A percentile compares a stretch with the other conserved stretches of the same genome.
Evolutionary conservation across 768 basidiomycete genomes (phyloP).

Genomic region (Scleroderma bovista): DNA sequence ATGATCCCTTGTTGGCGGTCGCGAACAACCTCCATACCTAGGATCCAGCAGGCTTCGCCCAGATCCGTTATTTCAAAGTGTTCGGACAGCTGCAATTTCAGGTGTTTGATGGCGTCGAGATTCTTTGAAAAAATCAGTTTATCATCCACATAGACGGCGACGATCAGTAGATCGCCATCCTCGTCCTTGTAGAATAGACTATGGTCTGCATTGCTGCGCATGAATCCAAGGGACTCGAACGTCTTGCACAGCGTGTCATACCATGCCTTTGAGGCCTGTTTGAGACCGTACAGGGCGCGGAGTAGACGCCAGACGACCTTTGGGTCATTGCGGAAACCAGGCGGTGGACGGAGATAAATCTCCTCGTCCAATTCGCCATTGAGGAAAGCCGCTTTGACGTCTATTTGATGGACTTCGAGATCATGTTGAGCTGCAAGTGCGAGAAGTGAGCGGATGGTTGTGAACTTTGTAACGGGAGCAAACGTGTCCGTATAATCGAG

Average conservation of each 20-base stretch:
- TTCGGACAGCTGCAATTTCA: background rate
- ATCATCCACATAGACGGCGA: background rate
- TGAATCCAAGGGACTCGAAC: background rate
- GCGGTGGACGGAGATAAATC: background rate
- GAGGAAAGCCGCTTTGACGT: no score
- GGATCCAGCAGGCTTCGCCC: background rate
- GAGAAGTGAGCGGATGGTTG: constrained; percentile 14
- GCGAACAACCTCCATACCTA: background rate
- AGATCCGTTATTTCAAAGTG: background rate
- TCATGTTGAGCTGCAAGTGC: constrained; percentile 1
- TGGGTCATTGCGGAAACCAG: background rate
- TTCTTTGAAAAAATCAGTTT: constrained; percentile 1
- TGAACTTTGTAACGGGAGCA: constrained; percentile 16
- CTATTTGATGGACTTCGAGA: background rate
- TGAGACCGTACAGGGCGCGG: background rate
- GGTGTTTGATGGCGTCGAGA: background rate
- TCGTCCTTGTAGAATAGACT: background rate
- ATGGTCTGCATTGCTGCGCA: background rate
- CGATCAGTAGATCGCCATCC: background rate
- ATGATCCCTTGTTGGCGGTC: background rate
- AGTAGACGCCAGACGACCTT: background rate
- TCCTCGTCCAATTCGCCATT: background rate
- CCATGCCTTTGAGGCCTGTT: constrained; percentile 3
- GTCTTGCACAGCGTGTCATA: background rate
- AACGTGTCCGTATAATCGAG: constrained; percentile 32